These are phyloP conservation scores for Saturnispora galanensis DNA, from an alignment of 805 yeast species.

Conservation along the genomic window DNA sequence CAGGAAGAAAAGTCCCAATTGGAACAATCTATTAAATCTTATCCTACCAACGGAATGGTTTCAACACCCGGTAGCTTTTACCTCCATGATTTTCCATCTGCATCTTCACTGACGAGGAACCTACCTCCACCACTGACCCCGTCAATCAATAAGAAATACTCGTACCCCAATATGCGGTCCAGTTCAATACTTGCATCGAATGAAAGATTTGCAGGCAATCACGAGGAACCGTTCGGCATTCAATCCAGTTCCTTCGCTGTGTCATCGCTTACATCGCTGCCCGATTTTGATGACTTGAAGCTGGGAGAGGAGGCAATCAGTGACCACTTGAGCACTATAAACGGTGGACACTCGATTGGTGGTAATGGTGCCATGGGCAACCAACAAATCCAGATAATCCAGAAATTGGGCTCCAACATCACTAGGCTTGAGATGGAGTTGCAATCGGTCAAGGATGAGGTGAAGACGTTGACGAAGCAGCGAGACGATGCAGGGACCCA, in stretches of 20 bases:
- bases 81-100: constrained; percentile 24
- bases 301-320: constrained; percentile 12
- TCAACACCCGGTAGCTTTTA: constrained; percentile 16
- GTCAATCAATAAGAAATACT: constrained; percentile 18
- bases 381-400: constrained; percentile 49
- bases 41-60: not conserved
- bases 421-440: constrained; percentile 76
- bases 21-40: constrained; percentile 11
- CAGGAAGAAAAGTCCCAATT: constrained; percentile 22
- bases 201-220: constrained; percentile 15
- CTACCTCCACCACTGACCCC: constrained; percentile 13
- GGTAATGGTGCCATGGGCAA: constrained; percentile 14
- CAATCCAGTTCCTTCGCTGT: constrained; percentile 1
- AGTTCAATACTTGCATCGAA: constrained; percentile 10
- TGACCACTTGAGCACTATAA: constrained; percentile 9
- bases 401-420: constrained; percentile 66
- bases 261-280: not conserved
- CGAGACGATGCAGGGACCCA: constrained; percentile 64
- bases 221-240: constrained; percentile 8
- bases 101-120: constrained; percentile 15
- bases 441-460: constrained; percentile 52
- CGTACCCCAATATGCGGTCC: constrained; percentile 2
- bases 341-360: constrained; percentile 2
- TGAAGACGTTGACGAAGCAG: constrained; percentile 40
- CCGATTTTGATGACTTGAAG: constrained; percentile 8